Evolutionary conservation across 2,329 filamentous ascomycete species (phyloP).

Genomic region (Gremmenia infestans): DNA sequence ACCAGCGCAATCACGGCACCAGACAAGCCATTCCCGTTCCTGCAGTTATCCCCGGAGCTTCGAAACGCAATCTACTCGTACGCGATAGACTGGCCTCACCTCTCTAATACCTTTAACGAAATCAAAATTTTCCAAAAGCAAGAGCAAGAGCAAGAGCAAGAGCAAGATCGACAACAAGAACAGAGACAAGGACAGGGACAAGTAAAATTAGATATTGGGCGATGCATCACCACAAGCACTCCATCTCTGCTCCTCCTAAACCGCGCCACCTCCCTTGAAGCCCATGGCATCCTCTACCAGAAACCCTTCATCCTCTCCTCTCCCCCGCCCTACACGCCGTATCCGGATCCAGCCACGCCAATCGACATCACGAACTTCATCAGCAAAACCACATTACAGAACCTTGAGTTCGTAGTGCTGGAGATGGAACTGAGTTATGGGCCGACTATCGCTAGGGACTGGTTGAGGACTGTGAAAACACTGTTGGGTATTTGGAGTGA

Average conservation of each 20-base stretch:
- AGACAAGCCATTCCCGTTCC: not conserved
- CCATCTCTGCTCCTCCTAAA: conserved; percentile 33
- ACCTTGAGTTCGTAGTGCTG: conserved; percentile 14
- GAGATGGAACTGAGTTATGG: conserved; percentile 10
- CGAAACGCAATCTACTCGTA: conserved; percentile 11
- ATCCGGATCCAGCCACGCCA: conserved; percentile 1
- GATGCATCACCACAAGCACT: conserved; percentile 14
- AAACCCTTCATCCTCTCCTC: conserved; percentile 28
- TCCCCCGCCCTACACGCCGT: conserved; percentile 4
- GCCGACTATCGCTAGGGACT: conserved; percentile 1
- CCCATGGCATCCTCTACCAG: conserved; percentile 24
- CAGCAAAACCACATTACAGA: conserved; percentile 13
- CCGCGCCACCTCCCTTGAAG: conserved; percentile 31
- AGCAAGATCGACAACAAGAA: no score
- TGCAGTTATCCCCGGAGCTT: conserved; percentile 10
- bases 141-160: no score
- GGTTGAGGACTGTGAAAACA: conserved; percentile 10
- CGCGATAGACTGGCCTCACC: conserved; percentile 11
- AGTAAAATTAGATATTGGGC: no score
- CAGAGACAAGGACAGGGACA: no score
- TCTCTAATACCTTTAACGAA: not conserved
- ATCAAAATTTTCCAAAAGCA: not conserved
- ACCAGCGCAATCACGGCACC: not conserved
- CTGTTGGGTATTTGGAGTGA: conserved; percentile 18
- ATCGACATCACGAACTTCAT: conserved; percentile 20